Base-by-base conservation (phyloP, 2,329 filamentous ascomycete genomes). In the Xenosphaeropsis pyriputrescens region DNA sequence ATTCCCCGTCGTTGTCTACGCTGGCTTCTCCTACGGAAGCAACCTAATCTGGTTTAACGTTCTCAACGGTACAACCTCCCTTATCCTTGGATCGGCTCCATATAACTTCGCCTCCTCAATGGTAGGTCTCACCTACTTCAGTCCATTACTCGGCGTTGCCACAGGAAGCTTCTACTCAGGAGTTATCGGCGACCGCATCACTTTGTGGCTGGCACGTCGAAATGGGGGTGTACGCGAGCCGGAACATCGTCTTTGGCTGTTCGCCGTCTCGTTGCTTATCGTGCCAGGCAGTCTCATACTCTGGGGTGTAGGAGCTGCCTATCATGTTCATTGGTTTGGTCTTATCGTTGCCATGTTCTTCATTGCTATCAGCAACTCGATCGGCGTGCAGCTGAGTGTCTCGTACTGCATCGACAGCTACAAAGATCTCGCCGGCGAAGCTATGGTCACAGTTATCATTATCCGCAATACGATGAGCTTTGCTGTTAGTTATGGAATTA, bases 241-340 rank as follows among this genome's bases (percentile, higher is more conserved):
- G 1, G 53, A 56, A 34, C 44, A 53, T 32, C 48, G 51, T n/a
- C 47, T 56, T 6, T 56, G 52, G 54, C 43, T 54, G 4, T 53
- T 57, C 26, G 36, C 42, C 3, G 41, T 53, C 1, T 59, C 57
- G 9, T 40, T 61, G 9, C 39, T 70, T 4, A 46, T 67, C 18
- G 53, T 66, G 5, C 63, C 65, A 0, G 57, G 53, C 8, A 60
- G 58, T 0, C 50, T 68, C 4, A 57, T 69, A 30, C 50, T 68
- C 2, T 70, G 65, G 64, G 67, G 68, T 19, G 60, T 70, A 0
- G 67, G 67, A 5, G 64, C 67, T 2, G 62, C 62, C 32, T 57
- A 65, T 26, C 43, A 56, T 4, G 46, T 69, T n/a, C 65, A 68
- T 29, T 52, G 49, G 48, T 49, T 68, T 33, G 67, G 65, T 1